Percentiles rank a stretch among this genome's conserved stretches.
Evolutionary conservation across 441 rosid species (phyloP).

Genomic region (Lepidium campestre): DNA sequence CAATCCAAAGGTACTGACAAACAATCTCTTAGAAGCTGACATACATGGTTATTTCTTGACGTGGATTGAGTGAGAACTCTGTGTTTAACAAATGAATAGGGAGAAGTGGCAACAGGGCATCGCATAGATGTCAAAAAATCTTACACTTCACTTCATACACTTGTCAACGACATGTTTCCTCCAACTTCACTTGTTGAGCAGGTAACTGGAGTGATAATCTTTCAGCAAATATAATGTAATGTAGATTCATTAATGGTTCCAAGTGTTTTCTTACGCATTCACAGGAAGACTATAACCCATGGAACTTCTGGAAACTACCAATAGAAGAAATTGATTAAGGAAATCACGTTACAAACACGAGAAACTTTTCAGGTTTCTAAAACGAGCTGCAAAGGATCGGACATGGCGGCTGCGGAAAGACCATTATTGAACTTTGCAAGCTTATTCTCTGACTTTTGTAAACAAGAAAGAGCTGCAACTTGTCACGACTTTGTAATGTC

Average conservation of each 20-base stretch:
- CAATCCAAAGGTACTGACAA: slow-evolving; percentile 70
- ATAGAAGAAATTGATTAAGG: slow-evolving; percentile 45
- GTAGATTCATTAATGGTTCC: not conserved
- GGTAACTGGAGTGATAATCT: slow-evolving; percentile 32
- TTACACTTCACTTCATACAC: slow-evolving; percentile 79
- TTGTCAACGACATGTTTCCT: slow-evolving; percentile 86
- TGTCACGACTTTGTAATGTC: slow-evolving; percentile 8
- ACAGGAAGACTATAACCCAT: slow-evolving; percentile 82
- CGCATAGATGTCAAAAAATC: slow-evolving; percentile 61
- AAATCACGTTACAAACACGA: not conserved
- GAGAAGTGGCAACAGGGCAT: slow-evolving; percentile 85
- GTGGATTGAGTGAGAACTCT: not conserved
- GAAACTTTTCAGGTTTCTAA: not conserved
- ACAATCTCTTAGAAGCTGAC: not conserved
- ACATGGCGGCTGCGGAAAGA: not conserved
- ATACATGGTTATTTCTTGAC: not conserved
- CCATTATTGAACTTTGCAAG: not conserved
- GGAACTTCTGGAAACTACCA: slow-evolving; percentile 84
- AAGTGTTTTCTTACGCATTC: not conserved
- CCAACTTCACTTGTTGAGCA: slow-evolving; percentile 72
- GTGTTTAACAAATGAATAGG: slow-evolving; percentile 36
- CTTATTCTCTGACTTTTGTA: slow-evolving; percentile 6
- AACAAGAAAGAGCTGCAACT: slow-evolving; percentile 12
- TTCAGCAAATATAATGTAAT: not conserved
- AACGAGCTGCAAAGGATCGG: slow-evolving; percentile 1